Base-by-base conservation (phyloP, 2,329 filamentous ascomycete species). In the Pseudogymnoascus pannorum region DNA sequence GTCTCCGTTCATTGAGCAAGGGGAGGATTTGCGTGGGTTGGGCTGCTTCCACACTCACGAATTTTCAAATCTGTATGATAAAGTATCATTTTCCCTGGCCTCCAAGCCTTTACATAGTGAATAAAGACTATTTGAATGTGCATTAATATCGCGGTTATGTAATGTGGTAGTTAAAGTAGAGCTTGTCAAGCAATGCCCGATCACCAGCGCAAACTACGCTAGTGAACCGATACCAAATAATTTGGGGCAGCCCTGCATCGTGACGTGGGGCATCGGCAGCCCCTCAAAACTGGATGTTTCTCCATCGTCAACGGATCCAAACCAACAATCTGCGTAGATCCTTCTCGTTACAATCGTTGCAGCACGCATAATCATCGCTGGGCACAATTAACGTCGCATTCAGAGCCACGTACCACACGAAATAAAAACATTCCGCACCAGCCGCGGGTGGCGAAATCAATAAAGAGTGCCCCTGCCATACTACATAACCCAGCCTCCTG, bases 211-310 rank as follows among this genome's bases (percentile, higher is more conserved):
- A 3, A 54, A 31, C 26, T n/a, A 20, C 48, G 48, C 48, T 54
- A 54, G 48, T 54, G 48, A 54, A 33, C 48, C 48, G 26, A 33
- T 54, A 54, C 36, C 48, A 54, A 54, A 54, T 54, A 54, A 31
- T 54, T 54, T 33, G 29, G 48, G 48, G 48, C 48, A 12, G 26
- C 1, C 12, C 26, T 54, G 48, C 48, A 33, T 54, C 48, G 48
- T 54, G 48, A 54, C 48, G 48, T 54, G 48, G 48, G 48, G 48
- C 29, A 54, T 31, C 11, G 26, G 48, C 48, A 54, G 16, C 48
- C 48, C 48, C 48, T 54, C 48, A 54, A 54, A 54, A 31, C 26
- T 31, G 16, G 48, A 18, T 9, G 48, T 12, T 54, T 54, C 44
- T 31, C 48, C 24, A 5, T 20, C 26, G 26, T 54, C 33, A 5